phyloP scores from a whole-genome alignment of 305 asterid species.

The Fraxinus latifolia region DNA sequence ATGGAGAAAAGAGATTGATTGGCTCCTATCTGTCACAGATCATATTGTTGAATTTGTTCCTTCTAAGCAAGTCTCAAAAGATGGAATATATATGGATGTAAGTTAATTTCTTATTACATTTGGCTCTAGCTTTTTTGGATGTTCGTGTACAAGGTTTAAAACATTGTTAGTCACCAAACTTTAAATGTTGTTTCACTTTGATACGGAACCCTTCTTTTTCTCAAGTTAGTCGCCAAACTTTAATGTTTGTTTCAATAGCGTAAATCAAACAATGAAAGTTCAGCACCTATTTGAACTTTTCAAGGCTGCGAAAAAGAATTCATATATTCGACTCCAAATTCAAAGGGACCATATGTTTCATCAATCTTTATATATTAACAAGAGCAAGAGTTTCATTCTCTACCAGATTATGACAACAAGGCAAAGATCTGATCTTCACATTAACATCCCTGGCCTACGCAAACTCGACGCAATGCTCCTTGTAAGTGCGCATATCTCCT shows the following conservation, averaged over 20 bases:
- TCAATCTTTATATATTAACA: not conserved
- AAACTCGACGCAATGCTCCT: slow-evolving; percentile 79
- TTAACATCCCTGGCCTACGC: slow-evolving; percentile 82
- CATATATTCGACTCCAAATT: not conserved
- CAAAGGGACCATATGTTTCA: not conserved
- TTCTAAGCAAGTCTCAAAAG: slow-evolving; percentile 56
- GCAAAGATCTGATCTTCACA: slow-evolving; percentile 70
- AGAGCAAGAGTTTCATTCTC: not conserved
- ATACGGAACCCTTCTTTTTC: not conserved
- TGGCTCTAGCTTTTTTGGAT: not conserved
- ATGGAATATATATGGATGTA: slow-evolving; percentile 73
- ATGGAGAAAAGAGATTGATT: slow-evolving; percentile 84
- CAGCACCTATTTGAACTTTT: not conserved
- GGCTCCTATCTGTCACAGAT: slow-evolving; percentile 83
- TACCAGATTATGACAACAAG: slow-evolving; percentile 69
- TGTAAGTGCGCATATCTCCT: slow-evolving; percentile 36
- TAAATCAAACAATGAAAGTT: not conserved
- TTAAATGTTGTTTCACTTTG: not conserved
- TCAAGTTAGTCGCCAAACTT: not conserved
- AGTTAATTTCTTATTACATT: slow-evolving; percentile 17
- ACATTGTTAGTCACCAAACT: not conserved
- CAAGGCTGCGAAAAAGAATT: not conserved
- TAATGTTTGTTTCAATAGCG: not conserved
- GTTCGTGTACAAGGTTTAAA: not conserved
- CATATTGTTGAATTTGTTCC: slow-evolving; percentile 84